A percentile compares a stretch with the other conserved stretches of the same genome.
phyloP scores from a whole-genome alignment of 192 early-diverging fungal genomes.

The Coemansia sp. region DNA sequence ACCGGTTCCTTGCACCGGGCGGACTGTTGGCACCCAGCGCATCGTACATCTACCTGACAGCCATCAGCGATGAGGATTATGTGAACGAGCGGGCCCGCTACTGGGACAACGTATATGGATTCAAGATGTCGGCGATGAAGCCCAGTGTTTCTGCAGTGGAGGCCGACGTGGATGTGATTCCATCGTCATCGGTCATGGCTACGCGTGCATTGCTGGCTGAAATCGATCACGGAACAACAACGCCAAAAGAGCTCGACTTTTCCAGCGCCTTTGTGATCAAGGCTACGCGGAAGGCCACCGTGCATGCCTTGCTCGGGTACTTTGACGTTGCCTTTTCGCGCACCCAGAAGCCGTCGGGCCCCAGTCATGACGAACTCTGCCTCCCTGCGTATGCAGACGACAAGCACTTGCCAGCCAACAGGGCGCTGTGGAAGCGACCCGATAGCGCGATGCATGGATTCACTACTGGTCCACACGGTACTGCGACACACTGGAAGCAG shows the following conservation, averaged over 20 bases:
- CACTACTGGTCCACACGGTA: slow-evolving; percentile 72
- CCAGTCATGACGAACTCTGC: slow-evolving; percentile 25
- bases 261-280: slow-evolving; percentile 66
- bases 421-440: slow-evolving; percentile 39
- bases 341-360: slow-evolving; percentile 28
- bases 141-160: slow-evolving; percentile 60
- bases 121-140: slow-evolving; percentile 89
- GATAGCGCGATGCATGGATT: slow-evolving; percentile 52
- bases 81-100: slow-evolving; percentile 75
- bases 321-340: slow-evolving; percentile 90
- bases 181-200: slow-evolving; percentile 66
- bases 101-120: slow-evolving; percentile 95
- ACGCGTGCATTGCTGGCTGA: slow-evolving; percentile 65
- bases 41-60: slow-evolving; percentile 89
- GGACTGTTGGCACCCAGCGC: slow-evolving; percentile 88
- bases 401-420: slow-evolving; percentile 6
- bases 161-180: slow-evolving; percentile 79
- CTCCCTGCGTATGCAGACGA: slow-evolving; percentile 16
- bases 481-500: slow-evolving; percentile 98
- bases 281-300: slow-evolving; percentile 60
- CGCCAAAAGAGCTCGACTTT: slow-evolving; percentile 73
- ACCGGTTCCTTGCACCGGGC: slow-evolving; percentile 91
- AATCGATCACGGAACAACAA: slow-evolving; percentile 71
- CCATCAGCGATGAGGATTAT: slow-evolving; percentile 78
- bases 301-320: slow-evolving; percentile 84